phyloP scores from a whole-genome alignment of 352 stramenopile genomes.

The Phytophthora aleatoria region DNA sequence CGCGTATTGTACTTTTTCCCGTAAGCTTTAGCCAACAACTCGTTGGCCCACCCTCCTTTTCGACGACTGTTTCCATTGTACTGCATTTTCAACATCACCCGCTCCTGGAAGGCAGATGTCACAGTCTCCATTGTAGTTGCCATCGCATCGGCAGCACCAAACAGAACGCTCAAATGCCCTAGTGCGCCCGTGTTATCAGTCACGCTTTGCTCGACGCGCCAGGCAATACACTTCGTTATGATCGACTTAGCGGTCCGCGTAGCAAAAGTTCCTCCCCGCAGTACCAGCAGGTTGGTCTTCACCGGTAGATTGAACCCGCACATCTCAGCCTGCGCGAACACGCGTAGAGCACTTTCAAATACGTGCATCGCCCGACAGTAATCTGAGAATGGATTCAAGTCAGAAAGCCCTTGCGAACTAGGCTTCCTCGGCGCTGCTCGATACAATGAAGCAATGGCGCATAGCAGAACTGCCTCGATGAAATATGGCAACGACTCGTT shows the following conservation, averaged over 20 bases:
- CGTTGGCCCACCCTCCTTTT: slow-evolving; percentile 51
- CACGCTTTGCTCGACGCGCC: slow-evolving; percentile 47
- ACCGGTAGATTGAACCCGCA: slow-evolving; percentile 57
- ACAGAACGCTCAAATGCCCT: slow-evolving; percentile 48
- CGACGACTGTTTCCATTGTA: slow-evolving; percentile 33
- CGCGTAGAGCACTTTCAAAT: slow-evolving; percentile 43
- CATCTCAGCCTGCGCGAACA: slow-evolving; percentile 58
- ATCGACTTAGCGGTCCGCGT: slow-evolving; percentile 38
- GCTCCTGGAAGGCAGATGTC: slow-evolving; percentile 60
- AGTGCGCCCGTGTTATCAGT: slow-evolving; percentile 41
- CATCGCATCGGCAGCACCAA: slow-evolving; percentile 43
- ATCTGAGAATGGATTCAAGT: slow-evolving; percentile 49
- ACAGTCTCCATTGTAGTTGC: slow-evolving; percentile 44
- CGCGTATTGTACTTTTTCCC: slow-evolving; percentile 62
- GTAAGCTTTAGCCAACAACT: slow-evolving; percentile 61
- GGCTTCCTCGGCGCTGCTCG: slow-evolving; percentile 37
- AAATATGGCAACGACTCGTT: slow-evolving; percentile 66
- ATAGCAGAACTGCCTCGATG: slow-evolving; percentile 60
- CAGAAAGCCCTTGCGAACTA: slow-evolving; percentile 6
- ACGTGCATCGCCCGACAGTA: slow-evolving; percentile 46
- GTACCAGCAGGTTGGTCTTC: slow-evolving; percentile 56
- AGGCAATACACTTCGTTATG: slow-evolving; percentile 51
- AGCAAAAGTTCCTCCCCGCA: slow-evolving; percentile 45
- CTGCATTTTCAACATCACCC: slow-evolving; percentile 75
- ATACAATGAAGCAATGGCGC: slow-evolving; percentile 53